phyloP scores from a whole-genome alignment of 441 rosid genomes.

The Metrosideros polymorpha region DNA sequence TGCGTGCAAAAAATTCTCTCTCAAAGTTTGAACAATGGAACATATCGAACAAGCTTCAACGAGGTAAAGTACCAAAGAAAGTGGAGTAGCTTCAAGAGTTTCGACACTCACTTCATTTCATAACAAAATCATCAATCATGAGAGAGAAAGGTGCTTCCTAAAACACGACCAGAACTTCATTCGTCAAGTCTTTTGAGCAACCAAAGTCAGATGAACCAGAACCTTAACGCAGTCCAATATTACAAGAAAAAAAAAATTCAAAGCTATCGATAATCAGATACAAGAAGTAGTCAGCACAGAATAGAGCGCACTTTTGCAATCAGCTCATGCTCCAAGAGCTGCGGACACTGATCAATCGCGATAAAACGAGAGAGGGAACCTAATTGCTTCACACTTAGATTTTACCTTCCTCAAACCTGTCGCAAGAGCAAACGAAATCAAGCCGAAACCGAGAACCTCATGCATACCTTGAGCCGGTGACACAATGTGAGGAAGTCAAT shows the following conservation, averaged over 20 bases:
- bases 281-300: neutral
- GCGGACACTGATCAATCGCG: neutral
- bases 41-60: neutral
- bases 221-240: neutral
- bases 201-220: neutral
- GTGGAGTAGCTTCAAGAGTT: neutral
- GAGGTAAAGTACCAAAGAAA: neutral
- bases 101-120: neutral
- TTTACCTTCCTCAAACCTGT: neutral
- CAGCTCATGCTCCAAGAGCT: neutral
- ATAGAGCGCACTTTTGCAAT: neutral
- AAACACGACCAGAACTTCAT: neutral
- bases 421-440: neutral
- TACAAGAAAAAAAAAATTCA: neutral
- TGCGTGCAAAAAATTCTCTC: neutral
- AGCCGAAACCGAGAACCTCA: neutral
- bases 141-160: neutral
- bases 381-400: neutral
- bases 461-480: conserved; percentile 46
- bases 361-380: neutral
- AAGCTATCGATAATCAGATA: neutral
- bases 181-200: neutral
- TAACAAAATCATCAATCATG: neutral
- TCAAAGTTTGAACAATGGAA: neutral
- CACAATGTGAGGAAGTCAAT: conserved; percentile 66